Evolutionary conservation across 2,329 filamentous ascomycete species (phyloP), one percentile per base, ranked within the genome.

Genomic region (Aspergillus sp.): DNA sequence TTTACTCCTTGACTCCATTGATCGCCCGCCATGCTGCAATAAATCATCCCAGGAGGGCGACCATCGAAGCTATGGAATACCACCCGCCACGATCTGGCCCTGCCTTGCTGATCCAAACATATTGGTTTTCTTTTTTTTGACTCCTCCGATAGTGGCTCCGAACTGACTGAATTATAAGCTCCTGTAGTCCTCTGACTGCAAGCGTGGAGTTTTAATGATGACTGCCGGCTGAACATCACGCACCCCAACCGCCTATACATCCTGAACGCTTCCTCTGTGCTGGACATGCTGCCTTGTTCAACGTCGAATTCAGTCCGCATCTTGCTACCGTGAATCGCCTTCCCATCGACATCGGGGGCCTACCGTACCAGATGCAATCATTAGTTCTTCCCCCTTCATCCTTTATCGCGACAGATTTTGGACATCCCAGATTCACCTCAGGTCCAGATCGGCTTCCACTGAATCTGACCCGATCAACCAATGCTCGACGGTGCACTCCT

Each of bases 311-410:
- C 48, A 61, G 46, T 49, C 50, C 48, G 56, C 57, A 48, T 60
- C 58, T 61, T 49, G 24, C 58, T 58, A 54, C 60, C 63, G 60
- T 68, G 61, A 66, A 58, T 45, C 44, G 43, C 38, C 35, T 49
- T 41, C 52, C 49, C 52, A 46, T 55, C 41, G 45, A 50, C 47
- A 43, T 40, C 38, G 49, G 48, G 41, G 50, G 26, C 40, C 52
- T 45, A 54, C 42, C 20, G 49, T 58, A 50, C 65, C 68, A 66
- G 65, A 73, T 73, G 70, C 70, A 72, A 72, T 72, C 70, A 62
- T 63, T 73, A 65, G 65, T 71, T 59, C 68, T 73, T 58, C 66
- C 69, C 53, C 69, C 66, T 55, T 62, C 68, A 56, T 68, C 69
- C 62, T 66, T 72, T 57, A 61, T 63, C 58, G 60, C 65, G 40